phyloP scores from a whole-genome alignment of 768 basidiomycete genomes.

The Boletus sp. region DNA sequence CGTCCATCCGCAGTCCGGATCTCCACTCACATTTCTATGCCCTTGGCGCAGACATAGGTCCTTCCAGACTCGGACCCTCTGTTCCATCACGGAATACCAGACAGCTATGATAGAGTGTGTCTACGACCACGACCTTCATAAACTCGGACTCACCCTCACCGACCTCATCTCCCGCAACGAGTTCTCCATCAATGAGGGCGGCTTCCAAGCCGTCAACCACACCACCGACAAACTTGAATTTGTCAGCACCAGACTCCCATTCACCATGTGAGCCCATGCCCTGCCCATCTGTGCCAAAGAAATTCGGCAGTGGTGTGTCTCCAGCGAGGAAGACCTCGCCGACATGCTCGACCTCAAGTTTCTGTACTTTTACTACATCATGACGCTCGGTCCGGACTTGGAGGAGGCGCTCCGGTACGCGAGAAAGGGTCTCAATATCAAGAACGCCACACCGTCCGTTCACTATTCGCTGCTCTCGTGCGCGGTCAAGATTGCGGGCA shows the following conservation, averaged over 20 bases:
- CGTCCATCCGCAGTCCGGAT: constrained; percentile 54
- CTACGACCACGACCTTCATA: constrained; percentile 47
- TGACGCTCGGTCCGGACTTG: constrained; percentile 48
- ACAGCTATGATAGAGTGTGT: constrained; percentile 51
- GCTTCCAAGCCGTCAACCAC: constrained; percentile 45
- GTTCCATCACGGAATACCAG: constrained; percentile 44
- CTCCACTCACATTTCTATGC: constrained; percentile 51
- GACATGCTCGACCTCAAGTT: constrained; percentile 68
- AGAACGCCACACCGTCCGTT: constrained; percentile 52
- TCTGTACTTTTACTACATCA: constrained; percentile 64
- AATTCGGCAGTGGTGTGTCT: constrained; percentile 43
- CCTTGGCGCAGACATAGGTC: constrained; percentile 45
- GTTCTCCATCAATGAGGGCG: constrained; percentile 59
- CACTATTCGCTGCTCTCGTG: constrained; percentile 57
- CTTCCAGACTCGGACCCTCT: constrained; percentile 42
- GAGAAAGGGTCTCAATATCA: constrained; percentile 65
- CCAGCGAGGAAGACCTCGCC: constrained; percentile 49
- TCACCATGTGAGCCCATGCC: constrained; percentile 56
- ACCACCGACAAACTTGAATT: constrained; percentile 40
- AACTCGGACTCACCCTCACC: constrained; percentile 50
- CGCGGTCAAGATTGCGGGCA: constrained; percentile 59
- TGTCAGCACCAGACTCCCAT: constrained; percentile 53
- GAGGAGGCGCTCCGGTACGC: constrained; percentile 56
- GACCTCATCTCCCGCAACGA: constrained; percentile 55
- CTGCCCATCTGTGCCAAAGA: constrained; percentile 59